Evolutionary conservation across 495 filamentous ascomycete species (phyloP).

Genomic region (Schizothecium vesticola): DNA sequence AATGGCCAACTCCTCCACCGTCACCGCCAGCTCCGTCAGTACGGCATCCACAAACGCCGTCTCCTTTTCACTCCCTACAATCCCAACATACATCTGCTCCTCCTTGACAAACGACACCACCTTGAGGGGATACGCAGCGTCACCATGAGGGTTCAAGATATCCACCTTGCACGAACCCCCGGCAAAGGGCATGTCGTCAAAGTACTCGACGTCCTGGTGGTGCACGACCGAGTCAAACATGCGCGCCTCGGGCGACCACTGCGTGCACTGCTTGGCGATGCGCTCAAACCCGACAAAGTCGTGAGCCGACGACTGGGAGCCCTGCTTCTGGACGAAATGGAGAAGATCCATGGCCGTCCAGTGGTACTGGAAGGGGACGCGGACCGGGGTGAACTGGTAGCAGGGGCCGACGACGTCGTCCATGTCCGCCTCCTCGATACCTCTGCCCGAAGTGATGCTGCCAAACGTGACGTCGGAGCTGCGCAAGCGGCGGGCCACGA

Average conservation of each 20-base stretch:
- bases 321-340: slow-evolving; percentile 32
- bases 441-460: slow-evolving; percentile 54
- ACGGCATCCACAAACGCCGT: slow-evolving; percentile 1
- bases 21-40: neutral
- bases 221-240: slow-evolving; percentile 39
- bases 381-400: slow-evolving; percentile 40
- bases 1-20: slow-evolving; percentile 6
- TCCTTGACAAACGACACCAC: slow-evolving; percentile 5
- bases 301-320: slow-evolving; percentile 29
- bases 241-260: slow-evolving; percentile 9
- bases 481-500: slow-evolving; percentile 47
- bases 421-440: slow-evolving; percentile 40
- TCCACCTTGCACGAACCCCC: slow-evolving; percentile 5
- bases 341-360: slow-evolving; percentile 32
- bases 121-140: slow-evolving; percentile 2
- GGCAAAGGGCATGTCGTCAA: slow-evolving; percentile 35
- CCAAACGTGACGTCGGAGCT: slow-evolving; percentile 55
- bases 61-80: slow-evolving; percentile 1
- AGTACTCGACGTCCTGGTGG: slow-evolving; percentile 42
- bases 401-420: slow-evolving; percentile 43
- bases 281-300: slow-evolving; percentile 33
- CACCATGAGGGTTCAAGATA: slow-evolving; percentile 5
- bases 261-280: slow-evolving; percentile 24
- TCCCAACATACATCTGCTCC: neutral
- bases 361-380: slow-evolving; percentile 24